Evolutionary conservation across 768 basidiomycete species (phyloP), one percentile per base, ranked within the genome.

Genomic region (Leucocoprinus birnbaumii): DNA sequence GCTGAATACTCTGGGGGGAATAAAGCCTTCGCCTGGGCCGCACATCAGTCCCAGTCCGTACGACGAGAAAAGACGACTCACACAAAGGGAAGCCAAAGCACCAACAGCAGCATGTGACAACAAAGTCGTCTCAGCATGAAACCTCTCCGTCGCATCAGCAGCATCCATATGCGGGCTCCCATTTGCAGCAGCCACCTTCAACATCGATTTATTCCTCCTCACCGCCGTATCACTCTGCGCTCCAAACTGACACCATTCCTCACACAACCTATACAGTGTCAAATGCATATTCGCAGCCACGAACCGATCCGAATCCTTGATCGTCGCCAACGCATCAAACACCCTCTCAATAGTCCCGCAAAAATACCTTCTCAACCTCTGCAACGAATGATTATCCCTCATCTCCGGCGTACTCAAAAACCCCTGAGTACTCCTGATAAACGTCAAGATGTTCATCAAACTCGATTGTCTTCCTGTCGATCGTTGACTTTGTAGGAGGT

Each of bases 221-320:
- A 84, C 87, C 37, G 82, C 80, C n/a, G 73, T 70, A 58, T 93
- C 90, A 0, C 83, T 78, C 61, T 90, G 85, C 26, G 84, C 79
- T 4, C 91, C 94, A 44, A 89, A 75, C 63, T 91, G 86, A 67
- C 94, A 96, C 94, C 94, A 97, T 62, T 94, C 92, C 68, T 95
- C 92, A 61, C 92, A 94, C 37, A 93, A 73, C 31, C 87, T 83
- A 69, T 91, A 96, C 27, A 96, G 70, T 2, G 86, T 79, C 6
- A 94, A 77, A 63, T 92, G 84, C 73, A 86, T 86, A 55, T 89
- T 82, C 3, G 79, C 73, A 1, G 89, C 85, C 49, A 90, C 82
- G 64, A 91, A 91, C 3, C 86, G 78, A 49, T 94, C 91, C 0
- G 84, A 83, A 56, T 89, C 85, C 48, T 86, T 85, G 25, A 92